A percentile compares a stretch with the other conserved stretches of the same genome.
phyloP scores from a whole-genome alignment of 1,284 basidiomycete genomes.

The Puccinia hordei region DNA sequence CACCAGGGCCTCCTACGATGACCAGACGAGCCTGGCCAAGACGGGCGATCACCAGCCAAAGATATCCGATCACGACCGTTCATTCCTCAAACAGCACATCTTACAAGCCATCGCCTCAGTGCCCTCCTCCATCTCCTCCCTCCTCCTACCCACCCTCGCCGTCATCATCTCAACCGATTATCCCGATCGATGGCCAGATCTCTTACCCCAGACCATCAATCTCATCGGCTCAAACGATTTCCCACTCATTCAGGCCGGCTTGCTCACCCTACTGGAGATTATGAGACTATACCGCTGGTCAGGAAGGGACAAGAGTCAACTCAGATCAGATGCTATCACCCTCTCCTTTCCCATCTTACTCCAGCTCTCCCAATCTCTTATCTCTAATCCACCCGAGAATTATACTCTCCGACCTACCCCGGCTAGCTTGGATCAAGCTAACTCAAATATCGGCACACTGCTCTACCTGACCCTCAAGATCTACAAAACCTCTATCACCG shows the following conservation, averaged over 20 bases:
- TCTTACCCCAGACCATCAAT: constrained; percentile 20
- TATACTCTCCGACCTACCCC: constrained; percentile 15
- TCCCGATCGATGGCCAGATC: constrained; percentile 32
- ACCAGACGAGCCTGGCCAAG: no score
- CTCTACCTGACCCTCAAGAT: constrained; percentile 42
- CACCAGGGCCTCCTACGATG: background rate
- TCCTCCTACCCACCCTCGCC: constrained; percentile 35
- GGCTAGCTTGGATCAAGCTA: constrained; percentile 24
- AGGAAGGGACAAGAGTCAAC: background rate
- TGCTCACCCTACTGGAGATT: constrained; percentile 34
- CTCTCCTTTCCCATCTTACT: constrained; percentile 23
- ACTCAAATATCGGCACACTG: constrained; percentile 27
- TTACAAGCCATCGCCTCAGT: background rate
- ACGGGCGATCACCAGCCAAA: background rate
- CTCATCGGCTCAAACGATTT: constrained; percentile 22
- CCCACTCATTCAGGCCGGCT: constrained; percentile 17
- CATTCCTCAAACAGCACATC: constrained; percentile 31
- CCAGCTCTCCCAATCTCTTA: constrained; percentile 17
- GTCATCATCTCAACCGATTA: constrained; percentile 32
- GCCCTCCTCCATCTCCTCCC: constrained; percentile 14
- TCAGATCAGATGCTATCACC: constrained; percentile 19
- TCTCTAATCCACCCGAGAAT: background rate
- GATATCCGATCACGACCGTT: constrained; percentile 9
- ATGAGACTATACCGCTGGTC: constrained; percentile 44
- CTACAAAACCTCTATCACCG: constrained; percentile 69